phyloP scores from a whole-genome alignment of 305 asterid species.

The Euphrasia arctica region DNA sequence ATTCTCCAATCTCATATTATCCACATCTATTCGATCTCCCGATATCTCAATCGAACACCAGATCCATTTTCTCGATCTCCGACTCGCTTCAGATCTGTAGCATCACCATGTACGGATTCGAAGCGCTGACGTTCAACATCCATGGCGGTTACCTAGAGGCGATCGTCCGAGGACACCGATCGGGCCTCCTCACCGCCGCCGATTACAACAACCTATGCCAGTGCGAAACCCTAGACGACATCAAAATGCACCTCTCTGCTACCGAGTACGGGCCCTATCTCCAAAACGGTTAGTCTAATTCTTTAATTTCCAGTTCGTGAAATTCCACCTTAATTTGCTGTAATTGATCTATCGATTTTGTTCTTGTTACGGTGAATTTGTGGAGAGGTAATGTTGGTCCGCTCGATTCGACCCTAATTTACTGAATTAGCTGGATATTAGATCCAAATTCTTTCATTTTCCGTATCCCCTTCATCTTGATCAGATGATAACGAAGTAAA shows the following conservation, averaged over 20 bases:
- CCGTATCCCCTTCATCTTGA: not conserved
- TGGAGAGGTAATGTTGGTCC: constrained; percentile 18
- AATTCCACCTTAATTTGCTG: not conserved
- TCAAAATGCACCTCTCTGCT: constrained; percentile 97
- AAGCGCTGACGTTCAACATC: constrained; percentile 83
- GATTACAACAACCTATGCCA: constrained; percentile 97
- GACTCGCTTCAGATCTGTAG: constrained; percentile 54
- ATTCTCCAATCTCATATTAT: too few relatives aligned
- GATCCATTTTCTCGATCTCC: constrained; percentile 13
- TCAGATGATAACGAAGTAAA: not conserved
- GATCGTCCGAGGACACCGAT: constrained; percentile 85
- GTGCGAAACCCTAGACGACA: constrained; percentile 90
- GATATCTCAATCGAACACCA: constrained; percentile 16
- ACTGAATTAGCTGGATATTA: constrained; percentile 6
- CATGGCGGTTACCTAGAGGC: constrained; percentile 95
- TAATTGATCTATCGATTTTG: not conserved
- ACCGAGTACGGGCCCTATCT: constrained; percentile 92
- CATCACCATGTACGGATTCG: constrained; percentile 77
- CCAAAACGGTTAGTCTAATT: constrained; percentile 63
- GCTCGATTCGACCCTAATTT: not conserved
- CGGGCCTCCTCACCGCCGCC: constrained; percentile 92
- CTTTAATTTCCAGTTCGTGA: constrained; percentile 5
- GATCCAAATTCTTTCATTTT: constrained; percentile 4
- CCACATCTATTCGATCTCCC: constrained; percentile 8
- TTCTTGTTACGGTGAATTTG: not conserved